phyloP scores from a whole-genome alignment of 805 yeast genomes.

The Spathaspora passalidarum region DNA sequence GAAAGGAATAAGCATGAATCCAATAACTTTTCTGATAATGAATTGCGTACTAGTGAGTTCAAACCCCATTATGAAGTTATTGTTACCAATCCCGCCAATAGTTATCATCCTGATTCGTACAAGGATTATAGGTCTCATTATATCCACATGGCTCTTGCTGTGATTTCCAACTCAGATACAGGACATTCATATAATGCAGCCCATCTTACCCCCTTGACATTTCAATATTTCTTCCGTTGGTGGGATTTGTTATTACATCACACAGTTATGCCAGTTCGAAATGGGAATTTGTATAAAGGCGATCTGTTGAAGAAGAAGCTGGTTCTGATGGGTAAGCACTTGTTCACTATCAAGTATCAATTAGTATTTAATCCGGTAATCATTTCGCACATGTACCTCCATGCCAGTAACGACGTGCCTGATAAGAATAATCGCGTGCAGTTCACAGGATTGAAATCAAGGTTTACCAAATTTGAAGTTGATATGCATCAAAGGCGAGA shows the following conservation, averaged over 20 bases:
- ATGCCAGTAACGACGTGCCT: conserved; percentile 20
- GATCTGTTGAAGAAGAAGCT: conserved; percentile 18
- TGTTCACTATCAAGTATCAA: conserved; percentile 41
- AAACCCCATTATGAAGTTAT: conserved; percentile 63
- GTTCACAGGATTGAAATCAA: conserved; percentile 39
- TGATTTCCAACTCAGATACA: conserved; percentile 27
- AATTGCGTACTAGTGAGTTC: conserved; percentile 46
- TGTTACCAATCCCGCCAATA: conserved; percentile 57
- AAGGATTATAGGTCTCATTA: conserved; percentile 77
- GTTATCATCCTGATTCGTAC: conserved; percentile 71
- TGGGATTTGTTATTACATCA: conserved; percentile 35
- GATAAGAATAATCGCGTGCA: conserved; percentile 22
- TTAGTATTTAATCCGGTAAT: conserved; percentile 38
- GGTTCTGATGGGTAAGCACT: conserved; percentile 37
- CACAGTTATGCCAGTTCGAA: conserved; percentile 33
- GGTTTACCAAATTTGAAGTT: conserved; percentile 28
- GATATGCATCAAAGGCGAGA: conserved; percentile 41
- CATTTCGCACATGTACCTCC: conserved; percentile 35
- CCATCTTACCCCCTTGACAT: conserved; percentile 37
- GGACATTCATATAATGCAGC: conserved; percentile 34
- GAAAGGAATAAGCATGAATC: conserved; percentile 52
- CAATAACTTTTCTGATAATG: conserved; percentile 30
- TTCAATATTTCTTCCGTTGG: conserved; percentile 40
- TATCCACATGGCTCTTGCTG: conserved; percentile 53
- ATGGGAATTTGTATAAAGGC: conserved; percentile 31